Percentiles rank a stretch among this genome's conserved stretches.
These are phyloP conservation scores for Amaranthus hypochondriacus DNA, from an alignment of 148 eudicot species.

Conservation along the genomic window DNA sequence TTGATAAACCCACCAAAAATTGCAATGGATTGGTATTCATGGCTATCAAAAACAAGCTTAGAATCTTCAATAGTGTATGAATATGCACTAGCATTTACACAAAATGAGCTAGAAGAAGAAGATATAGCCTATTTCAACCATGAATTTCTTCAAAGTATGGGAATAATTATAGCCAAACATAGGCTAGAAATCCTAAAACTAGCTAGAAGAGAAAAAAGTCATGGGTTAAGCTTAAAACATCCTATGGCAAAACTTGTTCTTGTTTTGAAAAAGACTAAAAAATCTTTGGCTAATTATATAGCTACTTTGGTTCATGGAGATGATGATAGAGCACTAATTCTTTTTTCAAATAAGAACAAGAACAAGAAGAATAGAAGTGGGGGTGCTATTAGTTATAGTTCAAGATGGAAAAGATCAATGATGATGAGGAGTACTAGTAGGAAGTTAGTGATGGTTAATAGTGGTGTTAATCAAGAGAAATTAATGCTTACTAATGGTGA, in stretches of 20 bases:
- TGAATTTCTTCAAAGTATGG: conserved; percentile 94
- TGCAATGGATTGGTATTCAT: conserved; percentile 81
- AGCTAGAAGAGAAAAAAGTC: conserved; percentile 37
- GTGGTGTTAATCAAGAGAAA: conserved; percentile 19
- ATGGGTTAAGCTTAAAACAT: conserved; percentile 18
- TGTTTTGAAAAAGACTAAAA: conserved; percentile 51
- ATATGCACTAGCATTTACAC: conserved; percentile 55
- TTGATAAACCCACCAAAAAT: neutral
- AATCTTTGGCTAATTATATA: conserved; percentile 36
- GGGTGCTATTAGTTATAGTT: conserved; percentile 38
- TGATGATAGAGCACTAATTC: conserved; percentile 34
- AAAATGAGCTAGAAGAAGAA: conserved; percentile 81
- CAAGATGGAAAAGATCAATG: conserved; percentile 61
- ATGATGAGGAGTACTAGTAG: conserved; percentile 36
- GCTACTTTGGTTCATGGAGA: conserved; percentile 33
- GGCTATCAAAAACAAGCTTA: conserved; percentile 76
- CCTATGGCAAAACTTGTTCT: conserved; percentile 41
- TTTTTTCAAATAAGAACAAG: conserved; percentile 35
- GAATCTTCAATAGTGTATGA: conserved; percentile 67
- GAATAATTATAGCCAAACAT: conserved; percentile 85
- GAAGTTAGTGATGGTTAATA: conserved; percentile 25
- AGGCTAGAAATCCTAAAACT: conserved; percentile 87
- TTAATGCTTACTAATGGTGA: conserved; percentile 50
- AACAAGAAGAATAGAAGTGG: conserved; percentile 7
- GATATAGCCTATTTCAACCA: conserved; percentile 79